Base-by-base conservation (phyloP, 2,329 filamentous ascomycete species). In the Metarhizium sp. region DNA sequence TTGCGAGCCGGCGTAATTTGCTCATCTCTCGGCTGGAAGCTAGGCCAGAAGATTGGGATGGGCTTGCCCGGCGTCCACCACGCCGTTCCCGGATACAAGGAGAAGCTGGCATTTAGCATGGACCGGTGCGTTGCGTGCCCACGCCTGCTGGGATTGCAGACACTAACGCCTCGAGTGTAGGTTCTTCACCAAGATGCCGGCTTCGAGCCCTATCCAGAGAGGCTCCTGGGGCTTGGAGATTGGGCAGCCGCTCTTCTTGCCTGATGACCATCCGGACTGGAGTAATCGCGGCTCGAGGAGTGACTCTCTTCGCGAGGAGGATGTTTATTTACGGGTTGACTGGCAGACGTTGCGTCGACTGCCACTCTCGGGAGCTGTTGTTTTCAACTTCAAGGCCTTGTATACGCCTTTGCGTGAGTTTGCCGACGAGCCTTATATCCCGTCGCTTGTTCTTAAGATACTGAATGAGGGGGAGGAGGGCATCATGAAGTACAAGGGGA, bases 91-190 rank as follows among this genome's bases (percentile, higher is more conserved):
- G 88, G 94, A 63, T 95, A 92, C 68, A 88, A 88, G 61, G 86
- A 89, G 67, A 95, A 92, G 73, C 91, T 95, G 87, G 81, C 87
- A 42, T 87, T 90, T 59, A 91, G 87, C 45, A 92, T 95, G 86
- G 89, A 95, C 64, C 78, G 88, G 81, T 90, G 71, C 52, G 78
- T 45, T 20, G 7, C 11, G 11, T 13, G 7, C 5, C 8, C 8
- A 40, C 2, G 8, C 3, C 38, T 3, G 38, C 11, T 25, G 8
- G 18, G 6, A 16, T 6, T 6, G 8, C n/a, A 20, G 18, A 6
- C 16, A 16, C 42, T 45, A 11, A 45, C 18, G 16, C 16, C n/a
- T 45, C 64, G 47, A 25, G 25, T 32, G 7, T 53, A 88, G 87
- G n/a, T 94, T 84, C 69, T 95, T 95, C 65, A 81, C 85, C 34